These are phyloP conservation scores for Monosporascus sp. DNA, from an alignment of 2,329 filamentous ascomycete species.

Conservation along the genomic window DNA sequence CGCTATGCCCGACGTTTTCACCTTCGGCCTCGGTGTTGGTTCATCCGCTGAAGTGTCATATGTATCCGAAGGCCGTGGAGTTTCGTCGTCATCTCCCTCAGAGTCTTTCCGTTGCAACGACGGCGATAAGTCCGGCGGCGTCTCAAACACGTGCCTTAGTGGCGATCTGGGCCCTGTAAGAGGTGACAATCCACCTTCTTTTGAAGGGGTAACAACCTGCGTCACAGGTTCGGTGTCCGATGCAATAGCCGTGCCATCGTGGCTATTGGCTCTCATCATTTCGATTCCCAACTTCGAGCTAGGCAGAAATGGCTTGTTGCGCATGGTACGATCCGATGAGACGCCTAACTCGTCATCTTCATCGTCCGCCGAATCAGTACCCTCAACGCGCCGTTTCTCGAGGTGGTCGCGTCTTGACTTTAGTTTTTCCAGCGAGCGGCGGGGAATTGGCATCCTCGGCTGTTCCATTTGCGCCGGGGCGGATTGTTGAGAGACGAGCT, in stretches of 20 bases:
- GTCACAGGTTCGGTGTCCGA: conserved; percentile 52
- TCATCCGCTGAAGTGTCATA: conserved; percentile 28
- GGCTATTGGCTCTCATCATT: conserved; percentile 96
- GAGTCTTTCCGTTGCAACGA: conserved; percentile 11
- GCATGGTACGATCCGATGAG: conserved; percentile 33
- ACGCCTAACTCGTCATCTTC: conserved; percentile 86
- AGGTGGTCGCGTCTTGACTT: conserved; percentile 69
- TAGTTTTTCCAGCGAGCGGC: conserved; percentile 68
- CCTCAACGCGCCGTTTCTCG: conserved; percentile 68
- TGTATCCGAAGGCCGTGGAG: conserved; percentile 33
- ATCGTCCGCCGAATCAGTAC: conserved; percentile 83
- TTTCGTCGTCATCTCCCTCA: conserved; percentile 33
- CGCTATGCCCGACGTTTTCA: conserved; percentile 11
- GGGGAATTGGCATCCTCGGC: conserved; percentile 41
- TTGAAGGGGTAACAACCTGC: conserved; percentile 46
- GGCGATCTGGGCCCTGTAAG: conserved; percentile 15
- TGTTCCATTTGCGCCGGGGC: conserved; percentile 59
- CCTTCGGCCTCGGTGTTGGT: conserved; percentile 34
- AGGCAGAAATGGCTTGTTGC: conserved; percentile 56
- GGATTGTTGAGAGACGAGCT: conserved; percentile 56
- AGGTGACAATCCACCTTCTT: conserved; percentile 31
- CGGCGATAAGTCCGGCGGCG: conserved; percentile 25
- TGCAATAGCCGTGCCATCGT: conserved; percentile 65
- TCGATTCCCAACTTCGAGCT: conserved; percentile 90
- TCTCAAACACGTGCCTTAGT: conserved; percentile 15